A percentile compares a stretch with the other conserved stretches of the same genome.
Conservation (phyloP, 2,329 filamentous ascomycete genomes). For the Phyllosticta paracitricarpa region DNA sequence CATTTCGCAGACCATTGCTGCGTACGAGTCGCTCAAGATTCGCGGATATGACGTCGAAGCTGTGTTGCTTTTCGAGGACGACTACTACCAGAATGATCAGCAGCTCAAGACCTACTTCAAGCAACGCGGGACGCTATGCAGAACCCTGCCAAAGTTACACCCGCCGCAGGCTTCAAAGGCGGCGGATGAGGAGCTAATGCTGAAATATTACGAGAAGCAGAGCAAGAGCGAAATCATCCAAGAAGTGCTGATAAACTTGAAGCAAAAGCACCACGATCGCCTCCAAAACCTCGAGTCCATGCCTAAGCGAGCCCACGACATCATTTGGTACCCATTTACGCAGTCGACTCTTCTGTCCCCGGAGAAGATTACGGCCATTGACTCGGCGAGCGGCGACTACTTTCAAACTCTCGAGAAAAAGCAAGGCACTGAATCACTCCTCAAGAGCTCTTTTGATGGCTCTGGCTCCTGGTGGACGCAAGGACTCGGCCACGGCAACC, state of each 20-base stretch:
- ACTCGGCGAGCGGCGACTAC: slow-evolving; percentile 69
- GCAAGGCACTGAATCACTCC: slow-evolving; percentile 11
- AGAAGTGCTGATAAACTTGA: slow-evolving; percentile 42
- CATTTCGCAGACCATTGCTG: slow-evolving; percentile 69
- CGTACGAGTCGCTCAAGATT: slow-evolving; percentile 67
- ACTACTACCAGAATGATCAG: slow-evolving; percentile 54
- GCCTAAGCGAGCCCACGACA: slow-evolving; percentile 48
- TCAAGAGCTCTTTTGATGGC: slow-evolving; percentile 65
- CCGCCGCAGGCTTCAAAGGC: slow-evolving; percentile 37
- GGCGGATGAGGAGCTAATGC: slow-evolving; percentile 47
- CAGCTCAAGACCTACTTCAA: slow-evolving; percentile 61
- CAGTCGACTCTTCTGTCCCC: slow-evolving; percentile 58
- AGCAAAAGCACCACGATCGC: slow-evolving; percentile 44
- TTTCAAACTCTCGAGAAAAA: slow-evolving; percentile 51
- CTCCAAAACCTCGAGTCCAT: slow-evolving; percentile 52
- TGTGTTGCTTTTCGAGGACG: slow-evolving; percentile 58
- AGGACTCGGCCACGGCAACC: slow-evolving; percentile 71
- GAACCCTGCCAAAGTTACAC: slow-evolving; percentile 37
- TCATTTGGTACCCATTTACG: slow-evolving; percentile 82
- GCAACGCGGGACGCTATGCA: slow-evolving; percentile 45
- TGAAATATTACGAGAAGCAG: slow-evolving; percentile 50
- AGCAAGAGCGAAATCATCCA: slow-evolving; percentile 31
- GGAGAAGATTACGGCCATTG: slow-evolving; percentile 61
- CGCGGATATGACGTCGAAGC: slow-evolving; percentile 68
- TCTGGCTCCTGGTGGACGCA: slow-evolving; percentile 92